Conservation (phyloP, 2,329 filamentous ascomycete species). For the Cordyceps cateniannulata region DNA sequence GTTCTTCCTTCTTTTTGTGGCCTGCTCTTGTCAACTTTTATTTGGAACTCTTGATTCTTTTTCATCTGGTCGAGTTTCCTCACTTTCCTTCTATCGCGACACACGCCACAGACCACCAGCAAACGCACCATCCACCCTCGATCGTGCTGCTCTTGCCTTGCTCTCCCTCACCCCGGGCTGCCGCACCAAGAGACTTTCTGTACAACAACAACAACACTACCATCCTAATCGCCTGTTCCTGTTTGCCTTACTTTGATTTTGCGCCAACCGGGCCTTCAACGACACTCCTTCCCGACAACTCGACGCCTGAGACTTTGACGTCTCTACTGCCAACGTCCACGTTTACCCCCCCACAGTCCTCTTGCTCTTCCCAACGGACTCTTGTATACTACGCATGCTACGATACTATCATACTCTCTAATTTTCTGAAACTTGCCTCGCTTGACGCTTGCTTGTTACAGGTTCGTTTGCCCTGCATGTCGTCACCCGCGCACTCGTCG, state of each 20-base stretch:
- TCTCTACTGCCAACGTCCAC: background rate
- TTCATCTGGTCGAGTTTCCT: conserved; percentile 37
- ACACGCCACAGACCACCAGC: background rate
- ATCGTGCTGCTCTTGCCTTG: conserved; percentile 13
- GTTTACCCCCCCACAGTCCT: background rate
- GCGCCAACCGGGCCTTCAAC: background rate
- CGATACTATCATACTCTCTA: conserved; percentile 12
- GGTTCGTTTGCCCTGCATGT: background rate
- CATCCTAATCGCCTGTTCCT: conserved; percentile 14
- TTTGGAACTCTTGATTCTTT: conserved; percentile 14
- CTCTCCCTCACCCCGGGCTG: background rate
- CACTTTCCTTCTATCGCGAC: conserved; percentile 37
- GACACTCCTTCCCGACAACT: conserved; percentile 6
- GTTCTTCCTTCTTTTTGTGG: conserved; percentile 45
- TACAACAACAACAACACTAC: conserved; percentile 24
- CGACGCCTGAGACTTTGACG: background rate
- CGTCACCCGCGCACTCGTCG: background rate
- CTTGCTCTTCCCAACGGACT: background rate
- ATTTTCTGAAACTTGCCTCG: conserved; percentile 3
- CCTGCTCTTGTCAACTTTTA: conserved; percentile 25
- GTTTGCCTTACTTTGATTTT: conserved; percentile 13
- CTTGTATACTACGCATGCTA: conserved; percentile 13
- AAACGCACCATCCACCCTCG: background rate
- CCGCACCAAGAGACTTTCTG: conserved; percentile 21
- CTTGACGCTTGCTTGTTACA: background rate